These are phyloP conservation scores for Monoraphidium neglectum DNA, from an alignment of 139 green algal species.

Conservation along the genomic window DNA sequence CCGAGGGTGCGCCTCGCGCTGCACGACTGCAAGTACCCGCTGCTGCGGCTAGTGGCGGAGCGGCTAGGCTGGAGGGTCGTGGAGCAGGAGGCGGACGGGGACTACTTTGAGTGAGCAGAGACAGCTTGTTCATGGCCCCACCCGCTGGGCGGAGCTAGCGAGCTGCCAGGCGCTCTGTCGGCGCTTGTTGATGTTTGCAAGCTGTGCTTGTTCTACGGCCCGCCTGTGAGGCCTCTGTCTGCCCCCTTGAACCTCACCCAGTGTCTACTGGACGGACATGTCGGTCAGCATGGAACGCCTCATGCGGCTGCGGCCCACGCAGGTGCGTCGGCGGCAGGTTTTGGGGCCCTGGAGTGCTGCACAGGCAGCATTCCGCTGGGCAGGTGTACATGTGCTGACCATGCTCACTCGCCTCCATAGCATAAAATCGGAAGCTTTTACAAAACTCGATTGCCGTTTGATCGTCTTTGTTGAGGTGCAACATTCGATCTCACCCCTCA, in stretches of 20 bases:
- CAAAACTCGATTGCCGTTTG: too few relatives aligned
- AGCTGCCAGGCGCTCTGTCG: too few relatives aligned
- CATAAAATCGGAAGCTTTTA: too few relatives aligned
- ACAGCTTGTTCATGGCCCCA: too few relatives aligned
- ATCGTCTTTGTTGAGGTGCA: too few relatives aligned
- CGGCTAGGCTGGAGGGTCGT: not conserved
- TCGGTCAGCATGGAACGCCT: slow-evolving; percentile 20
- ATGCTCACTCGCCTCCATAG: too few relatives aligned
- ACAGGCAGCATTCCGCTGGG: not conserved
- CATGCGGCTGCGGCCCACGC: not conserved
- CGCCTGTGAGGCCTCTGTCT: not conserved
- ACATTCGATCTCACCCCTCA: slow-evolving; percentile 40
- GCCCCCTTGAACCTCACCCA: too few relatives aligned
- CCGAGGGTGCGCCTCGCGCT: slow-evolving; percentile 15
- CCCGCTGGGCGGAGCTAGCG: too few relatives aligned
- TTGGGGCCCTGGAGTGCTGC: not conserved
- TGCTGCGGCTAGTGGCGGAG: slow-evolving; percentile 3
- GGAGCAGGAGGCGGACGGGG: slow-evolving; percentile 5
- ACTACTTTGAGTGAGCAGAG: not conserved
- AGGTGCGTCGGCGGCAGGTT: not conserved
- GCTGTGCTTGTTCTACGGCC: too few relatives aligned
- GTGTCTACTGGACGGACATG: slow-evolving; percentile 44
- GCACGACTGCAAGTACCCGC: slow-evolving; percentile 25
- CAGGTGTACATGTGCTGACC: too few relatives aligned
- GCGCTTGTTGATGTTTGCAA: too few relatives aligned